phyloP scores from a whole-genome alignment of 2,329 filamentous ascomycete genomes.

The Stagonosporopsis cucurbitacearum region DNA sequence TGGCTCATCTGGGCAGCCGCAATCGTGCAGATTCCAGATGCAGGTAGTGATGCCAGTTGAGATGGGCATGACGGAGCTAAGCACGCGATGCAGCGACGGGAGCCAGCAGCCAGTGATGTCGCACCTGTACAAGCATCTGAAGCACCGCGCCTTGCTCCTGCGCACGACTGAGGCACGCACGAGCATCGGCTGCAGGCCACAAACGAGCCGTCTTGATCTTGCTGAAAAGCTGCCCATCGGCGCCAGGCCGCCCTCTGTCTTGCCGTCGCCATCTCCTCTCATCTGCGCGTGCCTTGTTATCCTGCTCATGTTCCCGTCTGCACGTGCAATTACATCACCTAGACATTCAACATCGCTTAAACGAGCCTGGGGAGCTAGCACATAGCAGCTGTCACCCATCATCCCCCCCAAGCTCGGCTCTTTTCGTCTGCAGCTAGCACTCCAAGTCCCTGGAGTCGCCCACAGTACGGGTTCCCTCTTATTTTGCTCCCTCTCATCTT shows the following conservation, averaged over 20 bases:
- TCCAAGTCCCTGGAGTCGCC: not conserved
- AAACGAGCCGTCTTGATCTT: not conserved
- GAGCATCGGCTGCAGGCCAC: not conserved
- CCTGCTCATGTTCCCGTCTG: slow-evolving; percentile 23
- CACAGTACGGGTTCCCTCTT: slow-evolving; percentile 1
- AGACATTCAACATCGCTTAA: slow-evolving; percentile 10
- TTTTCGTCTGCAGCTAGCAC: slow-evolving; percentile 14
- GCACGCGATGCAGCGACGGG: slow-evolving; percentile 9
- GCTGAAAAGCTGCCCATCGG: not conserved
- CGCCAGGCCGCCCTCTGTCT: not conserved
- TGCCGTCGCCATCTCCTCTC: slow-evolving; percentile 1
- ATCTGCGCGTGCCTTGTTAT: slow-evolving; percentile 20
- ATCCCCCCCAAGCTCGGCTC: slow-evolving; percentile 20
- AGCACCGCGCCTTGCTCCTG: slow-evolving; percentile 10
- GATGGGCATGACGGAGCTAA: slow-evolving; percentile 9
- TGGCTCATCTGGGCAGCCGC: not conserved
- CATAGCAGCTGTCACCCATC: slow-evolving; percentile 18
- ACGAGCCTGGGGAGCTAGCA: slow-evolving; percentile 24
- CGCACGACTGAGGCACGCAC: slow-evolving; percentile 3
- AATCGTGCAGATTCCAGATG: not conserved
- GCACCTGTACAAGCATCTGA: slow-evolving; percentile 15
- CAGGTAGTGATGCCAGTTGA: not conserved
- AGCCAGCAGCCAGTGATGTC: slow-evolving; percentile 11
- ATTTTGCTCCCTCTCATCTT: not conserved
- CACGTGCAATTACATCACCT: slow-evolving; percentile 42